Percentiles rank a stretch among this genome's conserved stretches.
Evolutionary conservation across 345 rosid genomes (phyloP).

Genomic region (Rhodomyrtus tomentosa): DNA sequence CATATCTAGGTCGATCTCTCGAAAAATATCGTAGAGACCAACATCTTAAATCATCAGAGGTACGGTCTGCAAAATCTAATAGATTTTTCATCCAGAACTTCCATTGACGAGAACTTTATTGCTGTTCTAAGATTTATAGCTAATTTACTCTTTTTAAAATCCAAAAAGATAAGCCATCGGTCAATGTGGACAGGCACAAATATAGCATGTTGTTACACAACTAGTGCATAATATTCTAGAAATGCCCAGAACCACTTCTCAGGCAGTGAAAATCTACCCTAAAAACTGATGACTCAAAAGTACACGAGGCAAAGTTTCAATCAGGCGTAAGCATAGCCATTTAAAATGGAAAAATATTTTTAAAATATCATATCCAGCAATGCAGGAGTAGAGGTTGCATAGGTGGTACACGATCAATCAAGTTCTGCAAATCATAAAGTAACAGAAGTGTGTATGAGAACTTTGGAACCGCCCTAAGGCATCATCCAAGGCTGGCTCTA

Average conservation of each 20-base stretch:
- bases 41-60: neutral
- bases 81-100: neutral
- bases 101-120: neutral
- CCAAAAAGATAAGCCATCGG: neutral
- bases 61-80: neutral
- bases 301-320: neutral
- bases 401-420: neutral
- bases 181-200: neutral
- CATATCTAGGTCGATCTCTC: neutral
- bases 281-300: neutral
- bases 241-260: neutral
- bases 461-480: neutral
- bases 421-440: neutral
- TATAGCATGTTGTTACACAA: neutral
- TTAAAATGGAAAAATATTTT: neutral
- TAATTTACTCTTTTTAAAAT: neutral
- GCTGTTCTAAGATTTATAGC: neutral
- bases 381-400: neutral
- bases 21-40: neutral
- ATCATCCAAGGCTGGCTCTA: neutral
- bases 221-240: neutral
- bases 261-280: neutral
- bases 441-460: neutral
- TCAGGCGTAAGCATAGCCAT: neutral
- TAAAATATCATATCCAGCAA: neutral